Conservation (phyloP, 2,329 filamentous ascomycete species). For the Exophiala bonariae region DNA sequence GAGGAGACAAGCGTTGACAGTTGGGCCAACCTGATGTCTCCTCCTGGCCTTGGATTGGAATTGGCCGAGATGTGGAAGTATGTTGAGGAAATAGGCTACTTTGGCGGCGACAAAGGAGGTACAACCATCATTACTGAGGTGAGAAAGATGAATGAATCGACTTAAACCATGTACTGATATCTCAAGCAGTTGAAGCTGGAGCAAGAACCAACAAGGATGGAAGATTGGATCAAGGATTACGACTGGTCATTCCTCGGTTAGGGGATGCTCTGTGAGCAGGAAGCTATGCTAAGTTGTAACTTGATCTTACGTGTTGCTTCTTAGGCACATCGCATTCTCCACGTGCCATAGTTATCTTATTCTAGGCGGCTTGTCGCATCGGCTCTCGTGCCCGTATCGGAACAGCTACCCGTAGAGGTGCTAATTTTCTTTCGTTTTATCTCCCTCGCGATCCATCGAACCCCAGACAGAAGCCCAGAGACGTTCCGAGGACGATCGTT, state of each 20-base stretch:
- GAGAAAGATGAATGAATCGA: neutral
- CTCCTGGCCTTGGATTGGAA: neutral
- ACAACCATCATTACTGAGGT: neutral
- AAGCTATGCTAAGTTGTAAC: too few relatives aligned
- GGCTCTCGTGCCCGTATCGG: too few relatives aligned
- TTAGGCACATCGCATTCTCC: too few relatives aligned
- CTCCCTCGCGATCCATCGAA: too few relatives aligned
- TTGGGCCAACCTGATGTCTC: neutral
- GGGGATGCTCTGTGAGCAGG: neutral
- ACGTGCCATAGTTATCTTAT: too few relatives aligned
- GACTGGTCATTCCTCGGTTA: neutral
- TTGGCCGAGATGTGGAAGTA: conserved; percentile 3
- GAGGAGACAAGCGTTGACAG: neutral
- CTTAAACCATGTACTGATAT: neutral
- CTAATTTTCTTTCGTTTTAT: too few relatives aligned
- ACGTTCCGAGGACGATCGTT: too few relatives aligned
- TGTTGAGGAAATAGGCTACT: conserved; percentile 1
- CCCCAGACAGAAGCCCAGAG: too few relatives aligned
- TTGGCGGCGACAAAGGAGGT: neutral
- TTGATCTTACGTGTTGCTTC: too few relatives aligned
- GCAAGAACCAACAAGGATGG: neutral
- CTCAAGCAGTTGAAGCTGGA: neutral
- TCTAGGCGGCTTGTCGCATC: too few relatives aligned
- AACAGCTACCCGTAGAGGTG: too few relatives aligned
- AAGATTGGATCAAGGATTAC: neutral